Conservation (phyloP, 345 rosid species). For the Eucalyptus sp. region DNA sequence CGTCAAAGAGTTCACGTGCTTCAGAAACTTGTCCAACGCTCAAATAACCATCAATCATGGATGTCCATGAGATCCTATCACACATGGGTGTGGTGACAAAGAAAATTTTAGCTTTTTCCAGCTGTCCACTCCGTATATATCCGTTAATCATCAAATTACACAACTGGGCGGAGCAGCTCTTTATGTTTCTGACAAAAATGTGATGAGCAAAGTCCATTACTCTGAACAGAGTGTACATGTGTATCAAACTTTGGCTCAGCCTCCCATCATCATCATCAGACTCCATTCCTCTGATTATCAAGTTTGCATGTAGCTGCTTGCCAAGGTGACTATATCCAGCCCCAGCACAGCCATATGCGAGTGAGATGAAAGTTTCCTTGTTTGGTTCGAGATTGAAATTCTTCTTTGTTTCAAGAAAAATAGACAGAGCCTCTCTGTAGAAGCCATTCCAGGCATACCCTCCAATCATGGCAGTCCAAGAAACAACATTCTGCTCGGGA, state of each 20-base stretch:
- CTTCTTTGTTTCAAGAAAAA: slow-evolving; percentile 28
- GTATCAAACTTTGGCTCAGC: slow-evolving; percentile 51
- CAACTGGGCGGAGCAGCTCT: slow-evolving; percentile 13
- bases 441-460: slow-evolving; percentile 58
- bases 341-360: slow-evolving; percentile 72
- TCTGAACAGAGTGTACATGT: slow-evolving; percentile 54
- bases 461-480: slow-evolving; percentile 67
- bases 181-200: slow-evolving; percentile 17
- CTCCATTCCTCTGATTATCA: slow-evolving; percentile 28
- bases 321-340: slow-evolving; percentile 31
- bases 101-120: slow-evolving; percentile 31
- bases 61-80: slow-evolving; percentile 48
- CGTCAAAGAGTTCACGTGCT: slow-evolving; percentile 16
- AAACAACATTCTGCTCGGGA: slow-evolving; percentile 49
- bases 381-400: slow-evolving; percentile 22
- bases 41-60: slow-evolving; percentile 40
- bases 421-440: slow-evolving; percentile 26
- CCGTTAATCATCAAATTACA: slow-evolving; percentile 34
- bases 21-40: slow-evolving; percentile 11
- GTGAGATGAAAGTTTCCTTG: slow-evolving; percentile 57
- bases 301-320: slow-evolving; percentile 50
- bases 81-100: slow-evolving; percentile 20
- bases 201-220: slow-evolving; percentile 36
- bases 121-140: slow-evolving; percentile 22
- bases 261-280: slow-evolving; percentile 47